Base-by-base conservation (phyloP, 2,329 filamentous ascomycete species). In the Aciculosporium take region DNA sequence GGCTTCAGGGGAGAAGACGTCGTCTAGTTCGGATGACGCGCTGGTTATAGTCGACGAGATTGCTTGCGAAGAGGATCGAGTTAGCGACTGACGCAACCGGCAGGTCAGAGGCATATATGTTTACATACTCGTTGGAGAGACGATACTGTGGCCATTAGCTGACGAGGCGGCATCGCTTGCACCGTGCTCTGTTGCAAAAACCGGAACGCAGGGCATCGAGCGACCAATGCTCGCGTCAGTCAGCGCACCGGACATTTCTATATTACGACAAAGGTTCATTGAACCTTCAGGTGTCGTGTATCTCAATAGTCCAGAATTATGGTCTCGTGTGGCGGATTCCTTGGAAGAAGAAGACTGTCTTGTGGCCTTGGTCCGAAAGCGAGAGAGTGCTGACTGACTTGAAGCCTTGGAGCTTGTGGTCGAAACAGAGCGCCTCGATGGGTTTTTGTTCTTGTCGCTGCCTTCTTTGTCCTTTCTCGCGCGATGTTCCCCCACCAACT, bases 401-500 rank as follows among this genome's bases (percentile, higher is more conserved):
- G 44, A 46, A 7, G 23, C 24, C 23, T 41, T 43, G 31, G 37
- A 43, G 9, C 41, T 46, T 8, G 44, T 43, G 15, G 44, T 46
- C 13, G 44, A 46, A 8, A 43, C n/a, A 8, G 44, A 46, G 20
- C 39, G 29, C 32, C 42, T 35, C 13, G 40, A 25, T 15, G 29
- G 34, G 23, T 10, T 41, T 38, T 37, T 43, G 7, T 40, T 37
- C 43, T 33, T 43, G 7, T 36, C 30, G 13, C 40, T 43, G 32
- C 36, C 39, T n/a, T 51, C 52, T 40, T 48, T 56, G 46, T 67
- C 66, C 49, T 73, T 75, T 37, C 64, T 66, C 2, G 66, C 62
- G 13, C 66, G 66, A 41, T 67, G 63, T 51, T 76, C 67, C 3
- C 71, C 69, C 13, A 75, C 64, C 7, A 66, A 62, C 56, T 76